phyloP scores from a whole-genome alignment of 1,284 basidiomycete genomes.

The Cutaneotrichosporon sp. region DNA sequence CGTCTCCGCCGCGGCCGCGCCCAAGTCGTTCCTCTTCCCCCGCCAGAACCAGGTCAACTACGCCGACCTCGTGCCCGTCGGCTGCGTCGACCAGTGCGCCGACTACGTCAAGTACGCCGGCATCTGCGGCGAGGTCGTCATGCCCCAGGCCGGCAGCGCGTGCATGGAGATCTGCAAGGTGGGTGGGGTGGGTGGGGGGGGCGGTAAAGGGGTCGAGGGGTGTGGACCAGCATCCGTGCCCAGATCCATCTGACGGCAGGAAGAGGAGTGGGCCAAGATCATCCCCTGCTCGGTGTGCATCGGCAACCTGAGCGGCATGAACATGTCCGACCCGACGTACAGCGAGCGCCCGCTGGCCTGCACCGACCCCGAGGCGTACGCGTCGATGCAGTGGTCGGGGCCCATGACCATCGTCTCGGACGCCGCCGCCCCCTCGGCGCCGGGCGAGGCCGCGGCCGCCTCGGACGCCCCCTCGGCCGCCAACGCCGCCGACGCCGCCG shows the following conservation, averaged over 20 bases:
- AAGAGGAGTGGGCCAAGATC: neutral
- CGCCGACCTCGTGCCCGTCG: slow-evolving; percentile 4
- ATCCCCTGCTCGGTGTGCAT: neutral
- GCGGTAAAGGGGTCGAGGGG: too few species aligned
- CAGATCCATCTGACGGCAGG: too few species aligned
- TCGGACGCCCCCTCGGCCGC: neutral
- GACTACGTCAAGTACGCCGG: neutral
- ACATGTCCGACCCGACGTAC: neutral
- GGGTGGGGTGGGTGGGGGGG: too few species aligned
- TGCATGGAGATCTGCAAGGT: slow-evolving; percentile 4
- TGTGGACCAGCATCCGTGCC: too few species aligned
- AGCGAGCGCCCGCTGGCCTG: neutral
- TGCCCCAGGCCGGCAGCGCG: neutral
- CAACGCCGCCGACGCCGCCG: neutral
- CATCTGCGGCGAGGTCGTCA: neutral
- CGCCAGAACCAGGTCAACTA: slow-evolving; percentile 9
- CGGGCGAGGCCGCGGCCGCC: too few species aligned
- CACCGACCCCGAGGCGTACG: neutral
- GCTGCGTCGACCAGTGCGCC: neutral
- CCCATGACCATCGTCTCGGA: too few species aligned
- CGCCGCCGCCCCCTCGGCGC: too few species aligned
- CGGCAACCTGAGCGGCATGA: neutral
- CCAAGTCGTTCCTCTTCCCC: neutral
- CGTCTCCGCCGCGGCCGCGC: too few species aligned
- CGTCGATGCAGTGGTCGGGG: too few species aligned